Conservation (phyloP, 1,139 yeast species). For the Zygoascus sp. region DNA sequence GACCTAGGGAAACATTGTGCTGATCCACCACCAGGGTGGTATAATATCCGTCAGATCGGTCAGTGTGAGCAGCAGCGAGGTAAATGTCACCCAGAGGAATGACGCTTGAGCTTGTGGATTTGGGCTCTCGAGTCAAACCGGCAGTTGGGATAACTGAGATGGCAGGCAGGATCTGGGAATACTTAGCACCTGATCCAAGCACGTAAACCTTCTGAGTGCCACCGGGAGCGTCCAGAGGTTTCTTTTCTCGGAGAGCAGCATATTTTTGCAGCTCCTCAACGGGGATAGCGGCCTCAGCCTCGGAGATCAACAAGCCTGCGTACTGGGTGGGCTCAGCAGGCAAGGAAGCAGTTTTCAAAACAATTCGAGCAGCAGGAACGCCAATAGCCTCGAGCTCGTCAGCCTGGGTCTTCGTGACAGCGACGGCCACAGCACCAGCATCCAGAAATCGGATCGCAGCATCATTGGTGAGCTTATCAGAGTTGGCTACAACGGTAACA, state of each 20-base stretch:
- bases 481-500: slow-evolving; percentile 10
- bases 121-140: slow-evolving; percentile 43
- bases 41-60: slow-evolving; percentile 79
- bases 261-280: slow-evolving; percentile 2
- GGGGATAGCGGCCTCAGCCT: background rate
- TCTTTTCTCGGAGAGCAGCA: slow-evolving; percentile 11
- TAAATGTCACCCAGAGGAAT: slow-evolving; percentile 51
- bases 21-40: slow-evolving; percentile 80
- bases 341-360: slow-evolving; percentile 34
- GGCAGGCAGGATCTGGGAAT: slow-evolving; percentile 32
- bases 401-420: slow-evolving; percentile 41
- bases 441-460: slow-evolving; percentile 55
- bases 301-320: slow-evolving; percentile 10
- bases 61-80: slow-evolving; percentile 61
- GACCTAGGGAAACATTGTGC: slow-evolving; percentile 66
- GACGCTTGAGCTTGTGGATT: slow-evolving; percentile 18
- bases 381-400: slow-evolving; percentile 44
- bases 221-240: slow-evolving; percentile 27
- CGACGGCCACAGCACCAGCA: slow-evolving; percentile 56
- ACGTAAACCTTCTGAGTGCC: slow-evolving; percentile 47
- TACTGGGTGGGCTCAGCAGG: slow-evolving; percentile 3
- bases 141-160: slow-evolving; percentile 46
- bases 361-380: slow-evolving; percentile 57
- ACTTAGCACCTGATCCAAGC: slow-evolving; percentile 18
- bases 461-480: slow-evolving; percentile 36